Base-by-base conservation (phyloP, 495 filamentous ascomycete genomes). In the Aspergillus steynii region DNA sequence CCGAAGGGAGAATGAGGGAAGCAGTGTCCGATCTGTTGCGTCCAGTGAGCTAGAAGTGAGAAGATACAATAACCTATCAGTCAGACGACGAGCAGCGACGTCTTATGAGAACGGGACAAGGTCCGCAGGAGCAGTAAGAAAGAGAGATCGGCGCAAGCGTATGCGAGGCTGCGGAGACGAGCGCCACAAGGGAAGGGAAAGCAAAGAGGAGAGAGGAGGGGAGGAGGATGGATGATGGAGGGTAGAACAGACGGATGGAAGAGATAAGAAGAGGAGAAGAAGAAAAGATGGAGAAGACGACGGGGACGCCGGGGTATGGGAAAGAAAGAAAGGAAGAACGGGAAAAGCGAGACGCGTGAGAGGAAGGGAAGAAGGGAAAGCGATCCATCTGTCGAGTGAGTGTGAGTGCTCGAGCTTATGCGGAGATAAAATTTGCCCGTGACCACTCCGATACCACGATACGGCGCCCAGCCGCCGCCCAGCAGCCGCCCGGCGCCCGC, bases 41-140 rank as follows among this genome's bases (percentile, higher is more conserved):
- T 74, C 67, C 74, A 68, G 71, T 79, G 74, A 77, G 77, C 65
- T 73, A 61, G 56, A 72, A 64, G 71, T 69, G 65, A 74, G 52
- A 65, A 71, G 66, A 65, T 70, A 68, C 62, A 71, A 72, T 65
- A 71, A 75, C 74, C 71, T 77, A 62, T 68, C 61, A 65, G 67
- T 61, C 64, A 67, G 56, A 54, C 31, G 59, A 60, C 20, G 20
- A 20, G 20, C 20, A 20, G 20, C 20, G 20, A 20, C 20, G 20
- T 20, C 20, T 20, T 20, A n/a, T 4, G 50, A 52, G 42, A 32
- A 58, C 29, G 29, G n/a, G 31, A n/a, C 25, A 45, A 29, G 55
- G 48, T 45, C 42, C 46, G 29, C 34, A 46, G 26, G 8, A 55
- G 55, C 9, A 8, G 27, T 42, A 50, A 37, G 14, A 29, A 45